Evolutionary conservation across 805 yeast species (phyloP).

Genomic region (Candida adriatica): DNA sequence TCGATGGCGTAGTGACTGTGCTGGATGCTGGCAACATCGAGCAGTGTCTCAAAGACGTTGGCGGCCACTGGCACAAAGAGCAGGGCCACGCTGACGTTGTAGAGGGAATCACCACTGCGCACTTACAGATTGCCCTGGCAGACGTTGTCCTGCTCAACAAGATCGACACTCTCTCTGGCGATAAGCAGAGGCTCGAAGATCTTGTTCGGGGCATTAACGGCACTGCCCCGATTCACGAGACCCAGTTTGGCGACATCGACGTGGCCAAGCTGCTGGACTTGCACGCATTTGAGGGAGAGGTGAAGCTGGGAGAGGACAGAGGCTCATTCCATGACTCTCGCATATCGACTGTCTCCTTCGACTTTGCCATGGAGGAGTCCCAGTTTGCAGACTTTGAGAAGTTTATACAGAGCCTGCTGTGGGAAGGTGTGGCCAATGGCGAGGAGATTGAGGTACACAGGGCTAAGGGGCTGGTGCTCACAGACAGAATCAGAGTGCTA

Average conservation of each 20-base stretch:
- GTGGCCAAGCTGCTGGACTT: conserved; percentile 63
- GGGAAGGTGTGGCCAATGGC: conserved; percentile 54
- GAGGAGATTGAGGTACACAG: conserved; percentile 65
- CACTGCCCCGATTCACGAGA: conserved; percentile 57
- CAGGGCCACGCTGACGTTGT: conserved; percentile 32
- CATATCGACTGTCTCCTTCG: conserved; percentile 46
- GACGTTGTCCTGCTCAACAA: conserved; percentile 80
- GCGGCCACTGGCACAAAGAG: conserved; percentile 61
- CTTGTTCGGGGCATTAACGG: conserved; percentile 54
- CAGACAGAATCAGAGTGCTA: conserved; percentile 29
- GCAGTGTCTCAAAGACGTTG: conserved; percentile 60
- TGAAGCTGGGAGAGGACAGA: conserved; percentile 20
- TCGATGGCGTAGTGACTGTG: conserved; percentile 89
- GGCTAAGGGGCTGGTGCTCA: conserved; percentile 65
- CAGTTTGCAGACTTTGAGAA: conserved; percentile 44
- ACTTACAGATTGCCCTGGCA: conserved; percentile 83
- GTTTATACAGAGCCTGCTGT: conserved; percentile 64
- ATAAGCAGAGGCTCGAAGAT: conserved; percentile 27
- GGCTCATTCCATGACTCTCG: conserved; percentile 41
- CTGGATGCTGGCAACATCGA: conserved; percentile 67
- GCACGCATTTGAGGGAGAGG: conserved; percentile 60
- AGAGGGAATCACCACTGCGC: conserved; percentile 69
- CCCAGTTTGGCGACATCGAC: conserved; percentile 72
- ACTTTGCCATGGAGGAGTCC: conserved; percentile 31
- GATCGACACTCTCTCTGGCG: conserved; percentile 43